These are phyloP conservation scores for Sporothrix pallida DNA, from an alignment of 2,329 filamentous ascomycete species.

Conservation along the genomic window DNA sequence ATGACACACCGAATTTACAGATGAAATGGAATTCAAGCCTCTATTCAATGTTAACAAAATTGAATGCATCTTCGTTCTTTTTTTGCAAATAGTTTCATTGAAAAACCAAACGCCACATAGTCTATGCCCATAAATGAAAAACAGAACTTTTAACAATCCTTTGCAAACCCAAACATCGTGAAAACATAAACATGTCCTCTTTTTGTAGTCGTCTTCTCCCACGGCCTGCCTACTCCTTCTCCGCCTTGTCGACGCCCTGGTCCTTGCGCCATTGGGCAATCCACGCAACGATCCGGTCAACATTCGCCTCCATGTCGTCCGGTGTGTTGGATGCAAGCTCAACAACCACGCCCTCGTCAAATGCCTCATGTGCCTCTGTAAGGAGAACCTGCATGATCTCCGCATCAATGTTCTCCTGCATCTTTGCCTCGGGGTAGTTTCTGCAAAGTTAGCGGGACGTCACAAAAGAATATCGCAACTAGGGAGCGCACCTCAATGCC, in stretches of 20 bases:
- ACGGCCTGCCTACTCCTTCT: background rate
- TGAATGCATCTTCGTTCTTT: background rate
- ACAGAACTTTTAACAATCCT: background rate
- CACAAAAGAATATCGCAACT: constrained; percentile 38
- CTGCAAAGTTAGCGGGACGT: constrained; percentile 47
- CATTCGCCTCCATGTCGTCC: constrained; percentile 86
- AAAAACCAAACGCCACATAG: background rate
- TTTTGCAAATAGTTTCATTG: too few species aligned
- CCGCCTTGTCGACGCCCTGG: constrained; percentile 44
- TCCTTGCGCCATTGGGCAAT: constrained; percentile 80
- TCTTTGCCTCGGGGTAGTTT: constrained; percentile 82
- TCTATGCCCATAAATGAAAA: background rate
- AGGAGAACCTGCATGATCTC: constrained; percentile 97
- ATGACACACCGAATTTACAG: background rate
- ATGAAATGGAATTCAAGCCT: background rate
- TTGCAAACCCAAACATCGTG: background rate
- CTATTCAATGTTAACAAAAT: too few species aligned
- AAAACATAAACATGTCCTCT: background rate
- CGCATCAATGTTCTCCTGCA: constrained; percentile 94
- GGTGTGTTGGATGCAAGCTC: constrained; percentile 82
- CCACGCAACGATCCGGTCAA: constrained; percentile 84
- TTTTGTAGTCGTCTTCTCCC: too few species aligned
- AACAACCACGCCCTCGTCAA: constrained; percentile 85
- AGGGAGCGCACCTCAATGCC: constrained; percentile 62
- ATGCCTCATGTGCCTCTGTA: constrained; percentile 86